These are phyloP conservation scores for Amanita brunnescens DNA, from an alignment of 768 basidiomycete genomes.

Conservation along the genomic window DNA sequence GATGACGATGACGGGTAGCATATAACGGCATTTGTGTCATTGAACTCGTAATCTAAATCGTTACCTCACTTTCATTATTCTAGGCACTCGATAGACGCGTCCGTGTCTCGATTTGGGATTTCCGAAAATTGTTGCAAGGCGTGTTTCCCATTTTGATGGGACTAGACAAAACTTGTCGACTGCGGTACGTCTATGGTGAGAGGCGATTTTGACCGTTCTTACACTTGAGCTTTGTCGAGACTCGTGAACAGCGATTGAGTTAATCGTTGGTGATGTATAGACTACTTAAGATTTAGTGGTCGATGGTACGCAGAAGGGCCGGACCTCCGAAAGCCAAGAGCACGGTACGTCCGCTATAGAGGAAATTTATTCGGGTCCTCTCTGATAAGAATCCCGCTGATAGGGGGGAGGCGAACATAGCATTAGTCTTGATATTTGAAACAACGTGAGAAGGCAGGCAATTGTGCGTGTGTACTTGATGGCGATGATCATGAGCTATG, in stretches of 20 bases:
- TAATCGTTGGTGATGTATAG: no score
- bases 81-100: slow-evolving; percentile 51
- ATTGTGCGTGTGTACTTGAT: neutral
- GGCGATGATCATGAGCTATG: neutral
- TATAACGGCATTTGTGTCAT: neutral
- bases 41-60: neutral
- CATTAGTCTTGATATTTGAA: neutral
- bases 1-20: slow-evolving; percentile 20
- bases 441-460: neutral
- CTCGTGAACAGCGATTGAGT: no score
- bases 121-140: slow-evolving; percentile 53
- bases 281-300: no score
- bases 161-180: slow-evolving; percentile 34
- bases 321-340: no score
- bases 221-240: no score
- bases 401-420: no score
- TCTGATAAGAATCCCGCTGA: neutral
- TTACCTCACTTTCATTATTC: neutral
- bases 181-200: slow-evolving; percentile 56
- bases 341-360: no score
- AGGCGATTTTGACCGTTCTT: slow-evolving; percentile 50
- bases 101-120: slow-evolving; percentile 35
- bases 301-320: slow-evolving; percentile 38
- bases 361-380: neutral
- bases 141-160: no score